These are phyloP conservation scores for Calonectria pseudoturangicola DNA, from an alignment of 2,329 filamentous ascomycete species.

Conservation along the genomic window DNA sequence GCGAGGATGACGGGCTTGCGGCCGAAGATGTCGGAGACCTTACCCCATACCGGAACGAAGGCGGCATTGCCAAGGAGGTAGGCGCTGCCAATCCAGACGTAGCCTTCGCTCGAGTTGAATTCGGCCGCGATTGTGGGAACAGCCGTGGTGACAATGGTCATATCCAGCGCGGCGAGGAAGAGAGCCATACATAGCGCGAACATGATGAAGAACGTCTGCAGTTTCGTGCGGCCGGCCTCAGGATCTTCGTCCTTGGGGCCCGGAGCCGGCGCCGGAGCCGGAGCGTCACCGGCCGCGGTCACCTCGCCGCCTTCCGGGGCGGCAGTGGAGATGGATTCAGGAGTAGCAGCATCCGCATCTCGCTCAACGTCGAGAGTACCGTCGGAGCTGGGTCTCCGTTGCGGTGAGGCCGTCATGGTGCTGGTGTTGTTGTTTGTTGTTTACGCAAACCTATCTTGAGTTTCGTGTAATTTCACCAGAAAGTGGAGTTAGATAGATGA, in stretches of 20 bases:
- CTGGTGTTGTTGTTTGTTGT: conserved; percentile 25
- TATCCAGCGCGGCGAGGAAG: conserved; percentile 73
- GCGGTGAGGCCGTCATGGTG: conserved; percentile 42
- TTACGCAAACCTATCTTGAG: not conserved
- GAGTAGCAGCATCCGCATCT: conserved; percentile 39
- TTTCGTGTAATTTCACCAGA: not conserved
- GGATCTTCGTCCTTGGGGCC: conserved; percentile 51
- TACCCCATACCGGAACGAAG: conserved; percentile 82
- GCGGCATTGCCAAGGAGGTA: conserved; percentile 83
- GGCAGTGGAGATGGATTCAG: conserved; percentile 35
- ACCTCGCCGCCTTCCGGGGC: conserved; percentile 38
- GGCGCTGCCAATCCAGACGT: conserved; percentile 85
- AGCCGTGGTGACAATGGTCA: conserved; percentile 80
- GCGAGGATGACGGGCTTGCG: conserved; percentile 72
- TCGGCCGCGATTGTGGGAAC: conserved; percentile 79
- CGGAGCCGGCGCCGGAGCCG: conserved; percentile 33
- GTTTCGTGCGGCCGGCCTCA: conserved; percentile 60
- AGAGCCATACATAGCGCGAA: conserved; percentile 65
- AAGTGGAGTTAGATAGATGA: not conserved
- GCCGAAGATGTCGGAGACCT: conserved; percentile 75
- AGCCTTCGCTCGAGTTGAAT: conserved; percentile 80
- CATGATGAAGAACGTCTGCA: conserved; percentile 64
- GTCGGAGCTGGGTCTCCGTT: conserved; percentile 55
- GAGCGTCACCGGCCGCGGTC: conserved; percentile 35
- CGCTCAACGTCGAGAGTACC: conserved; percentile 55